These are phyloP conservation scores for Neonectria faginata DNA, from an alignment of 2,329 filamentous ascomycete genomes.

Conservation along the genomic window DNA sequence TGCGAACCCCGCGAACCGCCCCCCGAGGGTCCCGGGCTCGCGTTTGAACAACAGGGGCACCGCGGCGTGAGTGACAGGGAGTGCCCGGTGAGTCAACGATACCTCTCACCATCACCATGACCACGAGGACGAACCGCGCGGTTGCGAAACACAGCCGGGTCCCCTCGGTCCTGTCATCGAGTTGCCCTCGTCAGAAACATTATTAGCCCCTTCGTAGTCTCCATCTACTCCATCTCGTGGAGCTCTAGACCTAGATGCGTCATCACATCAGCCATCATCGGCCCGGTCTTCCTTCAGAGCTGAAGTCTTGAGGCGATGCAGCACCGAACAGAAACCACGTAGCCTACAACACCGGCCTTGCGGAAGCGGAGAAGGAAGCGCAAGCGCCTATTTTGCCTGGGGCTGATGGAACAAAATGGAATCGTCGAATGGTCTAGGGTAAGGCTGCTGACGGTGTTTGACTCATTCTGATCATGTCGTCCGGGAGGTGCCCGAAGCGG, in stretches of 20 bases:
- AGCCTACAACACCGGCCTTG: background rate
- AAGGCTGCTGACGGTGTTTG: slow-evolving; percentile 21
- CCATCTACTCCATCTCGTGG: background rate
- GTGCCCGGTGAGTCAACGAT: slow-evolving; percentile 25
- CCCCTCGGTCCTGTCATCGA: background rate
- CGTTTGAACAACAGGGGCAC: slow-evolving; percentile 11
- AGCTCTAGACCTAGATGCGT: background rate
- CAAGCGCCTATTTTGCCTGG: background rate
- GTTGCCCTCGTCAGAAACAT: background rate
- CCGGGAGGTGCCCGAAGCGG: slow-evolving; percentile 21
- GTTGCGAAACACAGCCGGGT: slow-evolving; percentile 1
- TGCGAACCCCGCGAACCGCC: background rate
- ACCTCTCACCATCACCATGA: slow-evolving; percentile 2
- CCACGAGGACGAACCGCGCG: slow-evolving; percentile 10
- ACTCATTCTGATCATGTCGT: slow-evolving; percentile 22
- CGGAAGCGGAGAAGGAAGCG: slow-evolving; percentile 1
- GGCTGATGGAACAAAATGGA: slow-evolving; percentile 14
- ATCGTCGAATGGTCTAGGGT: slow-evolving; percentile 23
- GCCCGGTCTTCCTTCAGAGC: background rate
- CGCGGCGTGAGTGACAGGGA: slow-evolving; percentile 8
- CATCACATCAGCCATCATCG: background rate
- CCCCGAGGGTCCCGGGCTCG: slow-evolving; percentile 16
- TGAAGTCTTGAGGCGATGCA: slow-evolving; percentile 12
- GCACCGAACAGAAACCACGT: background rate
- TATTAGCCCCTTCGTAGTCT: background rate